These are phyloP conservation scores for Byssoonygena ceratinophila DNA, from an alignment of 2,329 filamentous ascomycete species.

Conservation along the genomic window DNA sequence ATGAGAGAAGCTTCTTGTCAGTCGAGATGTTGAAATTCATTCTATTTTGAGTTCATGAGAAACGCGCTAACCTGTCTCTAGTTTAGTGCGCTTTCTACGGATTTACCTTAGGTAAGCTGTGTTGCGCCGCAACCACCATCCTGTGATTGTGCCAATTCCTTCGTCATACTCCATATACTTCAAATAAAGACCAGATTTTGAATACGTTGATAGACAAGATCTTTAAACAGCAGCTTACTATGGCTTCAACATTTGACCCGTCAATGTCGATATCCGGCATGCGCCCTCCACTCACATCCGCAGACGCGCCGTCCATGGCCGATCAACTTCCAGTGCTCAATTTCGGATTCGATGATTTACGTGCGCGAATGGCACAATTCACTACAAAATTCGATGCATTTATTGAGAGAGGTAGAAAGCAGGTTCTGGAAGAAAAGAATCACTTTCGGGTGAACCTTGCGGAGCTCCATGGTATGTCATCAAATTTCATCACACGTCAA, in stretches of 20 bases:
- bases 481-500: not conserved
- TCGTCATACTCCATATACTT: too few species aligned
- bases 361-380: constrained; percentile 89
- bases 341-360: constrained; percentile 91
- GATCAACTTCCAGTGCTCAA: constrained; percentile 73
- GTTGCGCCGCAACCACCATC: constrained; percentile 5
- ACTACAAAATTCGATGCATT: constrained; percentile 84
- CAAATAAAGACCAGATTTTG: not conserved
- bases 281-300: constrained; percentile 42
- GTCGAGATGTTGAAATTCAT: not conserved
- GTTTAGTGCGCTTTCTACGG: too few species aligned
- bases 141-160: too few species aligned
- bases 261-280: constrained; percentile 46
- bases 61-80: not conserved
- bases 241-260: constrained; percentile 41
- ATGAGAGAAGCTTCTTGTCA: not conserved
- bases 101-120: not conserved
- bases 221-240: not conserved
- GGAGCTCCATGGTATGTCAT: constrained; percentile 66
- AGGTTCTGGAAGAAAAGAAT: constrained; percentile 84
- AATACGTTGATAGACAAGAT: too few species aligned
- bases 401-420: constrained; percentile 81
- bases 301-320: constrained; percentile 50
- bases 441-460: constrained; percentile 84
- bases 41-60: not conserved